Evolutionary conservation across 495 filamentous ascomycete genomes (phyloP).

Genomic region (Hypoxylon trugodes): DNA sequence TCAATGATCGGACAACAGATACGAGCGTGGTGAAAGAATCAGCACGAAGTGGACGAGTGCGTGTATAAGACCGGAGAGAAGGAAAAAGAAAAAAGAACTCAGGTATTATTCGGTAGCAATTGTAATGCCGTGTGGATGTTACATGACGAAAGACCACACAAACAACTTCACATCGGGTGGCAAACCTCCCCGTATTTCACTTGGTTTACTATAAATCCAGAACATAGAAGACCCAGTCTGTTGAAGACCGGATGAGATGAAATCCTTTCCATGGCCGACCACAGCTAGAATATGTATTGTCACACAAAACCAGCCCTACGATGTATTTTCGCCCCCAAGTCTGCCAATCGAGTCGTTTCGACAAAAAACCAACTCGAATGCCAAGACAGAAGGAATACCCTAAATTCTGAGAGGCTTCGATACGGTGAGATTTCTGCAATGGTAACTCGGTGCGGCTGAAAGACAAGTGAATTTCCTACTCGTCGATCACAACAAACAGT

Average conservation of each 20-base stretch:
- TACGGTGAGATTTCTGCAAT: neutral
- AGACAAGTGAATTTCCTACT: neutral
- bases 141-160: no score
- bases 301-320: neutral
- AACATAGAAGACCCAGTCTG: no score
- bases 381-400: neutral
- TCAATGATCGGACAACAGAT: no score
- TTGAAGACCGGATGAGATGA: neutral
- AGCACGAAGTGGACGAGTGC: no score
- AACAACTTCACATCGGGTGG: no score
- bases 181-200: no score
- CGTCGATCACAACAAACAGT: neutral
- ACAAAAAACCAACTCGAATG: neutral
- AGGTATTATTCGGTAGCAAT: no score
- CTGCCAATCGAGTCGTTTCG: neutral
- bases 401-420: constrained; percentile 18
- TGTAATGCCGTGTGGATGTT: no score
- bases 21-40: no score
- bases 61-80: neutral
- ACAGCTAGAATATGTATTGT: neutral
- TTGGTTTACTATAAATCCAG: no score
- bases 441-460: constrained; percentile 3
- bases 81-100: neutral
- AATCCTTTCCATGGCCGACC: neutral
- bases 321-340: neutral